These are phyloP conservation scores for Auxenochlorella pyrenoidosa DNA, from an alignment of 139 green algal genomes.

Conservation along the genomic window DNA sequence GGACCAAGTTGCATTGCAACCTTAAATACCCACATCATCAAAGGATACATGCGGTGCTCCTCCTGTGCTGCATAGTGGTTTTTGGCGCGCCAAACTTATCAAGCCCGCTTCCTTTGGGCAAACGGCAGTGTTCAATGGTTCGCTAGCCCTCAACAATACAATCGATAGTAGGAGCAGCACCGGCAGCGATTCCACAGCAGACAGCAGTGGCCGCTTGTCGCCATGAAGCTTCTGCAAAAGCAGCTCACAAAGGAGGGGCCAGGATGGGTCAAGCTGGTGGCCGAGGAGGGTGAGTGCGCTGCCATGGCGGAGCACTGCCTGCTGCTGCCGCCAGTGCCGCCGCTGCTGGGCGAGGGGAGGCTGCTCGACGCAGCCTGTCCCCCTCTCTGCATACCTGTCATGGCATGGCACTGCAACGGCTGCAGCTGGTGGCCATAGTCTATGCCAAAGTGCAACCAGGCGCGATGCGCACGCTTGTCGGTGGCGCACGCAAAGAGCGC, in stretches of 20 bases:
- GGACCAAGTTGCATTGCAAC: too few relatives aligned
- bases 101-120: background rate
- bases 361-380: too few relatives aligned
- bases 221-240: slow-evolving; percentile 83
- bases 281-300: slow-evolving; percentile 74
- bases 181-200: background rate
- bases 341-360: too few relatives aligned
- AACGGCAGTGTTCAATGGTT: background rate
- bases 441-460: background rate
- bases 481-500: background rate
- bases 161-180: background rate
- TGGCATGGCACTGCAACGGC: background rate
- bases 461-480: background rate
- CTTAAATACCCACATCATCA: too few relatives aligned
- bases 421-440: background rate
- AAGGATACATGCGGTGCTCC: too few relatives aligned
- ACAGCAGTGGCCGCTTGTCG: background rate
- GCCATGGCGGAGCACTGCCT: background rate
- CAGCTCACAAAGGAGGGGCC: slow-evolving; percentile 61
- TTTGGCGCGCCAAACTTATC: too few relatives aligned
- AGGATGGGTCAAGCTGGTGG: slow-evolving; percentile 79
- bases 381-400: too few relatives aligned
- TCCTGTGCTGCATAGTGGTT: too few relatives aligned
- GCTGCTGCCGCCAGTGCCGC: too few relatives aligned
- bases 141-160: background rate